Base-by-base conservation (phyloP, 257 asterid species). In the Plantago ovata region DNA sequence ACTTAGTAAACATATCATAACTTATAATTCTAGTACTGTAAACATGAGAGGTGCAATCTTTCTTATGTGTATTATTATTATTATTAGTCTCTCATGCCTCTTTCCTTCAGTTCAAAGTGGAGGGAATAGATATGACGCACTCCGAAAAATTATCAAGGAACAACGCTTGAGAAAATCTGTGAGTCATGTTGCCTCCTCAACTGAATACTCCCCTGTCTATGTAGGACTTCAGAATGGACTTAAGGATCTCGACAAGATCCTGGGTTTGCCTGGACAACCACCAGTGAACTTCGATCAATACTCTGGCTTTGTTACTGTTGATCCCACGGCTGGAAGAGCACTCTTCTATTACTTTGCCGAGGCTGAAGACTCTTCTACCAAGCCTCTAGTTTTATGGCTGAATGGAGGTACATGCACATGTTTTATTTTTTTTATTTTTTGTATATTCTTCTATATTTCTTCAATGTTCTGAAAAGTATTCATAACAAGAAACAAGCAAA, bases 341-440 rank as follows among this genome's bases (percentile, higher is more conserved):
- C 32, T 55, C 11, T 55, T 55, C 38, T 18, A 55, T 16, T 55
- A 23, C 23, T 38, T 55, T n/a, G 19, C 9, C 22, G 60, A 55
- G 45, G 41, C 46, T 55, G 46, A 55, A n/a, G 60, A 55, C 7
- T 36, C 60, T 36, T 55, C 60, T n/a, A 38, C 7, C 46, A 55
- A 36, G 46, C 60, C 46, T 16, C 60, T 55, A 9, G 60, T 38
- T 2, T 28, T 55, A 3, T 55, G 60, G 60, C 60, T 55, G 11
- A 55, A 55, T 55, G 60, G 60, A 36, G 46, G 60, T 38, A 28
- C n/a, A n/a, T n/a, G n/a, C n/a, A n/a, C n/a, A n/a, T n/a, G n/a
- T n/a, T n/a, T n/a, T n/a, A n/a, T n/a, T n/a, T n/a, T n/a, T n/a
- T n/a, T n/a, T n/a, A n/a, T n/a, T n/a, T n/a, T n/a, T n/a, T n/a